Conservation (phyloP, 2,329 filamentous ascomycete genomes). For the Alternaria ethzedia region DNA sequence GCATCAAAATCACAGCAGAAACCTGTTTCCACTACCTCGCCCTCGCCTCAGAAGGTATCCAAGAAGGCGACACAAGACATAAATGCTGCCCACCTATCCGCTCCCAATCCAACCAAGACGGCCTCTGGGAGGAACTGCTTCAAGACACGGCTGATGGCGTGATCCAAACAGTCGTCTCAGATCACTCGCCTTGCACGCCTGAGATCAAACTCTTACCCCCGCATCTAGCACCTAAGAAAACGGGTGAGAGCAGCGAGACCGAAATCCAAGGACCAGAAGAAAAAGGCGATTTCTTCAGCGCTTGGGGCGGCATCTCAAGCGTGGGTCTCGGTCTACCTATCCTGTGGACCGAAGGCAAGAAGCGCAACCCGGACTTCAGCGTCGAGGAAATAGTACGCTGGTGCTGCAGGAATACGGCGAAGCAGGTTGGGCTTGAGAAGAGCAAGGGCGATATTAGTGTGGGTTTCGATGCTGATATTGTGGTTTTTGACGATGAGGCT, state of each 20-base stretch:
- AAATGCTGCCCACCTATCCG: slow-evolving; percentile 96
- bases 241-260: slow-evolving; percentile 34
- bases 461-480: slow-evolving; percentile 89
- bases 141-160: slow-evolving; percentile 67
- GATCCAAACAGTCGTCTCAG: slow-evolving; percentile 89
- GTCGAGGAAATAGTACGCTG: slow-evolving; percentile 83
- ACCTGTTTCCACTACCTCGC: slow-evolving; percentile 96
- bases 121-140: slow-evolving; percentile 81
- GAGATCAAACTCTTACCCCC: slow-evolving; percentile 86
- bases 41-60: slow-evolving; percentile 80
- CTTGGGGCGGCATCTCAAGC: slow-evolving; percentile 95
- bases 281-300: slow-evolving; percentile 87
- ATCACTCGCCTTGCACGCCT: slow-evolving; percentile 95
- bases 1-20: slow-evolving; percentile 88
- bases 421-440: slow-evolving; percentile 83
- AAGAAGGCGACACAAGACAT: slow-evolving; percentile 85
- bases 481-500: slow-evolving; percentile 86
- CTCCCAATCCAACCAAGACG: slow-evolving; percentile 78
- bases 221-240: slow-evolving; percentile 63
- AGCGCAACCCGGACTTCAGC: slow-evolving; percentile 61
- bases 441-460: slow-evolving; percentile 80
- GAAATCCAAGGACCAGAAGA: slow-evolving; percentile 50
- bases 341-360: slow-evolving; percentile 77
- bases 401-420: slow-evolving; percentile 85
- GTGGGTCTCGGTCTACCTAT: slow-evolving; percentile 93